Evolutionary conservation across 306 rosid species (phyloP), one percentile per base, ranked within the genome.

Genomic region (Luffa acutangula): DNA sequence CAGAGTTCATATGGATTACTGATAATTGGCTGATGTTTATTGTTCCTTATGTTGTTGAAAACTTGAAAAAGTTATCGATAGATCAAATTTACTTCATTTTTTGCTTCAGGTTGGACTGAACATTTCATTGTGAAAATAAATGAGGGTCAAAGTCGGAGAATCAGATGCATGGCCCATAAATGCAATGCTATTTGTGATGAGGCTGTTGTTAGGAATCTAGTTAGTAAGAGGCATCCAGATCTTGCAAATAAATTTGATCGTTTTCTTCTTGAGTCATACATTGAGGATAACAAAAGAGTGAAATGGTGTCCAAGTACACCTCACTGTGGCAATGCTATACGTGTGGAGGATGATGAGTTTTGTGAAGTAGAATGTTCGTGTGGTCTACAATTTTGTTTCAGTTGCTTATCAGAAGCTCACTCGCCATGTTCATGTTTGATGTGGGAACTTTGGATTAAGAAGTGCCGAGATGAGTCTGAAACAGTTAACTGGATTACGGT

Each of bases 301-400:
- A 93, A 88, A 83, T 95, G 99, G 99, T 96, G 99, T 85, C 99
- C 99, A 6, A 96, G 97, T 77, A 81, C 85, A 3, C 99, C 99
- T 78, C 96, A 93, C 79, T 95, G 99, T 81, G 99, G 97, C 79
- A 93, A 93, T 82, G 99, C 99, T 81, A 89, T 96, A 80, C 89
- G 96, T 17, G 88, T 88, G 15, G 98, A 89, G 86, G 96, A 90
- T 66, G 99, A 86, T 73, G 87, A 86, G 52, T 80, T 90, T 77
- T 96, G 97, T 20, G 99, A 96, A 84, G 91, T 96, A 76, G 97
- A 96, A 87, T 96, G 99, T 81, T 88, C 94, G 13, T 96, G 99
- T 69, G 97, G 99, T 65, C 54, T 84, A 31, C 99, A 96, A 57
- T 96, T 96, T 88, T 96, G 99, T 83, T 96, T 96, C 69, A 80